phyloP scores from a whole-genome alignment of 495 filamentous ascomycete genomes.

The Xylaria intraflava region DNA sequence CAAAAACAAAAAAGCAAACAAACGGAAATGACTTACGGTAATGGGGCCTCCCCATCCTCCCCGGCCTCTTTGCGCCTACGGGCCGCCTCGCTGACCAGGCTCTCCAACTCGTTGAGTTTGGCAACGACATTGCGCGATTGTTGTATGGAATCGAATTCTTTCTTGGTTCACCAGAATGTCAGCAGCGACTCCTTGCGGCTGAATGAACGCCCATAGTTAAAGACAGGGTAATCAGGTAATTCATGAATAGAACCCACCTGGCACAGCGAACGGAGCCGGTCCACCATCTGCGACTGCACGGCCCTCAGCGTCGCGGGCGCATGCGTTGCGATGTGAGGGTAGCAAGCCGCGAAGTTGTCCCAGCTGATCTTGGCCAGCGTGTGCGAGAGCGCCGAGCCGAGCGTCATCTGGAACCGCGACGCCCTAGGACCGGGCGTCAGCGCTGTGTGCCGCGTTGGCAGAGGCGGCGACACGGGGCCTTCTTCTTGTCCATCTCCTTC shows the following conservation, averaged over 20 bases:
- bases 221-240: background rate
- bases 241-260: constrained; percentile 31
- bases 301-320: constrained; percentile 60
- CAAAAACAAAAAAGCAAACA: constrained; percentile 1
- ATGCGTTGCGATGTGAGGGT: constrained; percentile 70
- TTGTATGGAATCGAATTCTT: constrained; percentile 75
- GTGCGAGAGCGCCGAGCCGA: constrained; percentile 58
- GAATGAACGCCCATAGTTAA: background rate
- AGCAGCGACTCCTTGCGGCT: no score
- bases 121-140: constrained; percentile 60
- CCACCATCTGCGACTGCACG: constrained; percentile 65
- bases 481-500: constrained; percentile 8
- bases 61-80: constrained; percentile 46
- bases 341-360: constrained; percentile 77
- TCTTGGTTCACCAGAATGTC: no score
- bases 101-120: constrained; percentile 78
- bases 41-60: constrained; percentile 25
- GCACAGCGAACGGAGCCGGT: constrained; percentile 55
- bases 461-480: constrained; percentile 34
- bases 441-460: constrained; percentile 50
- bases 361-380: constrained; percentile 69
- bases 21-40: constrained; percentile 37
- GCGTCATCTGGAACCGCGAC: constrained; percentile 60
- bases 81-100: constrained; percentile 62
- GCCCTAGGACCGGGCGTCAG: constrained; percentile 71